Evolutionary conservation across 768 basidiomycete species (phyloP).

Genomic region (Naematelia aurantialba): DNA sequence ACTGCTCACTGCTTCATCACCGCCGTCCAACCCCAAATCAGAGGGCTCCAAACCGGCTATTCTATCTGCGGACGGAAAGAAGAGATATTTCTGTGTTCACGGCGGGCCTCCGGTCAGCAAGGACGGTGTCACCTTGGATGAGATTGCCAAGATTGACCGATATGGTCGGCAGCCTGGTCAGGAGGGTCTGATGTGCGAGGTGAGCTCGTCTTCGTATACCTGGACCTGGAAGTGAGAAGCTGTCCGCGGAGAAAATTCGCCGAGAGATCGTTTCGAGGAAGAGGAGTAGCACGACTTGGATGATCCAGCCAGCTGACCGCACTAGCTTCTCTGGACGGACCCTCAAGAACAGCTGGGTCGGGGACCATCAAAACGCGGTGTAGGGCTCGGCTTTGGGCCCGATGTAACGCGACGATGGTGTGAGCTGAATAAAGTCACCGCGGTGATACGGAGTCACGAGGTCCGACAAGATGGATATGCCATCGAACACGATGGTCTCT

Average conservation of each 20-base stretch:
- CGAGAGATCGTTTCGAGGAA: conserved; percentile 15
- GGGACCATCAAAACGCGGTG: conserved; percentile 94
- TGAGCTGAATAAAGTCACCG: conserved; percentile 75
- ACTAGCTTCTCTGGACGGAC: conserved; percentile 74
- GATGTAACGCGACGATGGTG: conserved; percentile 91
- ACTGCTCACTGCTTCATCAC: conserved; percentile 66
- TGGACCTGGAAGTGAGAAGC: not conserved
- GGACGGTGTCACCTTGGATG: conserved; percentile 89
- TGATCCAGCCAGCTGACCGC: conserved; percentile 54
- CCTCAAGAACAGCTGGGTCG: conserved; percentile 83
- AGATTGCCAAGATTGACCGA: conserved; percentile 81
- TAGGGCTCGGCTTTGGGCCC: conserved; percentile 92
- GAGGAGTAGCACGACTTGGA: conserved; percentile 41
- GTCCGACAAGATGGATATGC: conserved; percentile 90
- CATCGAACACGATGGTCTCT: conserved; percentile 87
- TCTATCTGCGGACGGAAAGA: conserved; percentile 72
- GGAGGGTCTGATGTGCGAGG: conserved; percentile 82
- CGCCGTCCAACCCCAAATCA: conserved; percentile 53
- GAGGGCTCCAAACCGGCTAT: conserved; percentile 58
- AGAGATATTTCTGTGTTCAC: conserved; percentile 91
- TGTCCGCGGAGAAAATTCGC: not conserved
- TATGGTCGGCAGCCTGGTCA: conserved; percentile 87
- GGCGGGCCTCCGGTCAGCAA: conserved; percentile 87
- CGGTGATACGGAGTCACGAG: conserved; percentile 92
- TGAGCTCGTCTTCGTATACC: conserved; percentile 36